Base-by-base conservation (phyloP, 306 rosid species). In the Oxytropis ochrocephala region DNA sequence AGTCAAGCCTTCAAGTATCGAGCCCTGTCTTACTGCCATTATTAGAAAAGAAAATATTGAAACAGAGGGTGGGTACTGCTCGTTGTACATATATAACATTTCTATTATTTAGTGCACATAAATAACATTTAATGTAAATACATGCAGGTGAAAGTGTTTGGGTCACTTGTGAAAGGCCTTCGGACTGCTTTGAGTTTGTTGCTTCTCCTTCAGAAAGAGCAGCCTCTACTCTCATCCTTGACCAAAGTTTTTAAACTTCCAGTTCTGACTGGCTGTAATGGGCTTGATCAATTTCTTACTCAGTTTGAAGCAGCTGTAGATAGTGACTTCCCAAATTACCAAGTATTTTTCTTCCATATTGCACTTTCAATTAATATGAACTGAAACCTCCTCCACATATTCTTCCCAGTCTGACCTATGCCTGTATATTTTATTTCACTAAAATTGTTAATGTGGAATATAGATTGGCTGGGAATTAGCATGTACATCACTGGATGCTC, bases 271-370 rank as follows among this genome's bases (percentile, higher is more conserved):
- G 84, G 94, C 68, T 69, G 75, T 75, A 68, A 78, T 8, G 98
- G 97, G 68, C 97, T 93, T 1, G 87, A 84, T 75, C 85, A 90
- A 71, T 88, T 86, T 78, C 96, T 90, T 70, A 33, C 84, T 54
- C 98, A 93, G 78, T 86, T 93, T 83, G 98, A 88, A 84, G 98
- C 97, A 58, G 95, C 97, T 72, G 64, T 93, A 64, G 94, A 85
- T 8, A 90, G 97, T 43, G 97, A 93, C 77, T 93, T 90, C 67
- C 91, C 96, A 19, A 81, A 84, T 61, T 93, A 84, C 82, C 94
- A 80, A 96, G 98, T 90, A 16, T 24, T 55, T 62, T 73, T 8
- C 53, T 46, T 78, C 19, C 51, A 51, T 56, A 29, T 17, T 12
- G 9, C 55, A 14, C 7, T 54, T 53, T 36, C 64, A 46, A 67